Evolutionary conservation across 2,329 filamentous ascomycete species (phyloP).

Genomic region (Clonostachys solani): DNA sequence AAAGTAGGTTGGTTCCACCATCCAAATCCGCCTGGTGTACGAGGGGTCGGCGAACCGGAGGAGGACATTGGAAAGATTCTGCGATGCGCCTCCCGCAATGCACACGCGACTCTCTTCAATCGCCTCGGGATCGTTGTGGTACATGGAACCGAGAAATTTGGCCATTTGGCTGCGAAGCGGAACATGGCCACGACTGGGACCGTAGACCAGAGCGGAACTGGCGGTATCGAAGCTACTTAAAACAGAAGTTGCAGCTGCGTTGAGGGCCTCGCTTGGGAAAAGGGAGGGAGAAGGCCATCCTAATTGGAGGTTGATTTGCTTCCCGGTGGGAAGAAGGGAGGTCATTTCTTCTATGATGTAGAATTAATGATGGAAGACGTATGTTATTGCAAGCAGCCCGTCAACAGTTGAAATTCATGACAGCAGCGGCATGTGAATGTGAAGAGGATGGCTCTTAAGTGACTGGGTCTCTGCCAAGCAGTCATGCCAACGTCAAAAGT

Average conservation of each 20-base stretch:
- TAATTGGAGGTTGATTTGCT: conserved; percentile 57
- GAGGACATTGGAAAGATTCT: conserved; percentile 4
- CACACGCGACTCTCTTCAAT: conserved; percentile 3
- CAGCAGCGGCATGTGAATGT: no score
- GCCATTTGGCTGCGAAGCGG: conserved; percentile 6
- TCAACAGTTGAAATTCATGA: no score
- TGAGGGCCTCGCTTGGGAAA: conserved; percentile 41
- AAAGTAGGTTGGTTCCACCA: conserved; percentile 60
- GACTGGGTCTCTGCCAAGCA: no score
- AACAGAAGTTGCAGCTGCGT: neutral
- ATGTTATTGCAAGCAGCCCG: no score
- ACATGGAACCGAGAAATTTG: conserved; percentile 4
- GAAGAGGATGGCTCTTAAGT: no score
- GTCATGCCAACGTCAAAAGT: no score
- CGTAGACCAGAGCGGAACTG: conserved; percentile 5
- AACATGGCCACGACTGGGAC: conserved; percentile 5
- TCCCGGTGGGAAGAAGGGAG: neutral
- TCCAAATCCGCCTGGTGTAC: conserved; percentile 57
- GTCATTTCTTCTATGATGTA: neutral
- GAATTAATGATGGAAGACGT: no score
- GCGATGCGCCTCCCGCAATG: conserved; percentile 6
- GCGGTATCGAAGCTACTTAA: conserved; percentile 1
- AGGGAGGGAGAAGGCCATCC: conserved; percentile 66
- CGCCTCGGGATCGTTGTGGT: neutral
- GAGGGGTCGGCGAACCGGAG: conserved; percentile 50